A percentile compares a stretch with the other conserved stretches of the same genome.
Conservation (phyloP, 768 basidiomycete species). For the Leccinum imitatum region DNA sequence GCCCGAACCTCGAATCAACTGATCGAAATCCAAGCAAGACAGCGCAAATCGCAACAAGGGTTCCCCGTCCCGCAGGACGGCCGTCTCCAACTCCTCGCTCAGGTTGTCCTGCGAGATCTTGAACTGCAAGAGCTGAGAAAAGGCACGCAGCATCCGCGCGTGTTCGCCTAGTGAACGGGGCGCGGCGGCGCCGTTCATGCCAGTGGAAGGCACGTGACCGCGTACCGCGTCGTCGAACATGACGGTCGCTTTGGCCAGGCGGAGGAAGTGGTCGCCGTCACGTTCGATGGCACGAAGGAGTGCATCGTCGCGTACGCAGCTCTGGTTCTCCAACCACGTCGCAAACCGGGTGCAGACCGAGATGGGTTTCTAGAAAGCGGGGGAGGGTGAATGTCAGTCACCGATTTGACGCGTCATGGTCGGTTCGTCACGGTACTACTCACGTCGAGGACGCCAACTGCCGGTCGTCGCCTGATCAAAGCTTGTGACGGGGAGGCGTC, state of each 20-base stretch:
- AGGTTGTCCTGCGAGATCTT: conserved; percentile 13
- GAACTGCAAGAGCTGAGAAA: conserved; percentile 14
- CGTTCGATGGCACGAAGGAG: conserved; percentile 24
- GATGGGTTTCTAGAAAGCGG: conserved; percentile 8
- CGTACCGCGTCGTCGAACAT: conserved; percentile 20
- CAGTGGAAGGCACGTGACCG: neutral
- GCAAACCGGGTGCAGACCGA: conserved; percentile 17
- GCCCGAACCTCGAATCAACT: conserved; percentile 12
- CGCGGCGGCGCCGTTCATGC: neutral
- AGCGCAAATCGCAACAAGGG: conserved; percentile 19
- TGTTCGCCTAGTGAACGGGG: conserved; percentile 1
- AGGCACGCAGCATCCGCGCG: conserved; percentile 16
- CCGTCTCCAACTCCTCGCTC: conserved; percentile 17
- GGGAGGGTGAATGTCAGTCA: neutral
- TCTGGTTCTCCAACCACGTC: conserved; percentile 18
- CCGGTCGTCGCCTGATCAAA: neutral
- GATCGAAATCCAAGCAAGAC: conserved; percentile 23
- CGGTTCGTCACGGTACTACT: neutral
- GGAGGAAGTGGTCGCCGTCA: conserved; percentile 17
- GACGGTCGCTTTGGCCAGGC: conserved; percentile 18
- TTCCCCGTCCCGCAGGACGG: conserved; percentile 25
- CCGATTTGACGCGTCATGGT: neutral
- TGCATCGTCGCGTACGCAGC: neutral
- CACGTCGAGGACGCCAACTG: conserved; percentile 1
- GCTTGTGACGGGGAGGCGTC: neutral